Evolutionary conservation across 345 rosid genomes (phyloP).

Genomic region (Sonneratia caseolaris): DNA sequence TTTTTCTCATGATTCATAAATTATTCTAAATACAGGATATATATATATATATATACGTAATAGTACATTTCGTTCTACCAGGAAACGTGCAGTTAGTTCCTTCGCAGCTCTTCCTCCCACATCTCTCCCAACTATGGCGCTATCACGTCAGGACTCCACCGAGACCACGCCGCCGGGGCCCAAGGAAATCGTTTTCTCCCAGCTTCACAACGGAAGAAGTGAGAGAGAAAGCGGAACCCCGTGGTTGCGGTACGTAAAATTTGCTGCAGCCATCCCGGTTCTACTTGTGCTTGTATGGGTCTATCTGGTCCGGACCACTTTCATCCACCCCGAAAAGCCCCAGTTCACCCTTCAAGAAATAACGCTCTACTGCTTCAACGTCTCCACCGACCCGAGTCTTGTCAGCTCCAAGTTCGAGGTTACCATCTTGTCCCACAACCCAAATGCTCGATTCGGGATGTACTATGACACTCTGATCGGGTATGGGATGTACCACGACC

Average conservation of each 20-base stretch:
- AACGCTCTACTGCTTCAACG: slow-evolving; percentile 9
- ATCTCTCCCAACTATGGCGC: too few species aligned
- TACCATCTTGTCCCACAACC: slow-evolving; percentile 13
- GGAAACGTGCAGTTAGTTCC: too few species aligned
- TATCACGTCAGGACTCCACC: too few species aligned
- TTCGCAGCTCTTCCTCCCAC: too few species aligned
- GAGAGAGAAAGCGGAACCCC: background rate
- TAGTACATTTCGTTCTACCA: too few species aligned
- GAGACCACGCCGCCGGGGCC: too few species aligned
- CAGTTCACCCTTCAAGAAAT: background rate
- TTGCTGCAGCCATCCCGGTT: background rate
- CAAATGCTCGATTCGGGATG: slow-evolving; percentile 11
- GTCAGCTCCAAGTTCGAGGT: slow-evolving; percentile 11
- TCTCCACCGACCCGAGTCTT: slow-evolving; percentile 9
- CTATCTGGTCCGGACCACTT: background rate
- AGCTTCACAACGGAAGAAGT: too few species aligned
- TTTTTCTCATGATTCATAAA: too few species aligned
- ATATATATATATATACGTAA: too few species aligned
- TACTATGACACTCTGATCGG: slow-evolving; percentile 12
- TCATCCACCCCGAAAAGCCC: background rate
- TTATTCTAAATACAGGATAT: too few species aligned
- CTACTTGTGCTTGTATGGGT: background rate
- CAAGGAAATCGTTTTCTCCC: too few species aligned
- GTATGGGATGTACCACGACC: slow-evolving; percentile 12
- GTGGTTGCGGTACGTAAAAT: background rate